phyloP scores from a whole-genome alignment of 1,139 yeast species.

The Blastobotrys petasosporus region DNA sequence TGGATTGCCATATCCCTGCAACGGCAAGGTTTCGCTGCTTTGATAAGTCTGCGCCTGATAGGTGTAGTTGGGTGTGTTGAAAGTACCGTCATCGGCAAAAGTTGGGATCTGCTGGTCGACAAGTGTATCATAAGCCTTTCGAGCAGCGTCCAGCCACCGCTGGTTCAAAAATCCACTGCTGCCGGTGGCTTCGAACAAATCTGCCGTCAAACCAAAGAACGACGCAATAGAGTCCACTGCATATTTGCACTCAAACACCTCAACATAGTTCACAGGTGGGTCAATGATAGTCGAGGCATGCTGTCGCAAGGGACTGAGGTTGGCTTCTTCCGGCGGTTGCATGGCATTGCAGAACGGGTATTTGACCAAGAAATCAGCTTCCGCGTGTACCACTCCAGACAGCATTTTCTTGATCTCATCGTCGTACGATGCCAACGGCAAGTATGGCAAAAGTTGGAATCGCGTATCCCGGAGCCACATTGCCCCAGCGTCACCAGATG shows the following conservation, averaged over 20 bases:
- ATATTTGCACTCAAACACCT: constrained; percentile 84
- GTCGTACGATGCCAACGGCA: constrained; percentile 51
- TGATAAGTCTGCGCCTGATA: constrained; percentile 68
- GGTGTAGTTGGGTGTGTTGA: constrained; percentile 39
- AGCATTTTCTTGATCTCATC: constrained; percentile 46
- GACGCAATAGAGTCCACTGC: constrained; percentile 85
- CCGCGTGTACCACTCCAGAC: constrained; percentile 76
- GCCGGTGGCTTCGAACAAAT: constrained; percentile 51
- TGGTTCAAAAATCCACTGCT: constrained; percentile 48
- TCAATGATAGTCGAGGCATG: constrained; percentile 44
- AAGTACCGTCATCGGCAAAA: constrained; percentile 48
- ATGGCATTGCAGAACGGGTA: constrained; percentile 88
- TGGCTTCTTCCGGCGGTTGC: constrained; percentile 70
- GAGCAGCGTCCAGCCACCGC: constrained; percentile 57
- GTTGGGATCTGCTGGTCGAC: constrained; percentile 60
- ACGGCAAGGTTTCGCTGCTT: constrained; percentile 75
- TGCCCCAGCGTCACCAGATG: constrained; percentile 84
- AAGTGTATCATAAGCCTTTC: constrained; percentile 48
- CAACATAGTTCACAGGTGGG: constrained; percentile 64
- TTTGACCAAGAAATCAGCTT: constrained; percentile 54
- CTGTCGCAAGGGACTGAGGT: constrained; percentile 33
- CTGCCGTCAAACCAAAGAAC: constrained; percentile 67
- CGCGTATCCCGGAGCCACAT: constrained; percentile 88
- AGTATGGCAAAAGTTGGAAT: constrained; percentile 72
- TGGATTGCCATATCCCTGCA: constrained; percentile 79